phyloP scores from a whole-genome alignment of 768 basidiomycete species.

The Mycena olivaceomarginata region DNA sequence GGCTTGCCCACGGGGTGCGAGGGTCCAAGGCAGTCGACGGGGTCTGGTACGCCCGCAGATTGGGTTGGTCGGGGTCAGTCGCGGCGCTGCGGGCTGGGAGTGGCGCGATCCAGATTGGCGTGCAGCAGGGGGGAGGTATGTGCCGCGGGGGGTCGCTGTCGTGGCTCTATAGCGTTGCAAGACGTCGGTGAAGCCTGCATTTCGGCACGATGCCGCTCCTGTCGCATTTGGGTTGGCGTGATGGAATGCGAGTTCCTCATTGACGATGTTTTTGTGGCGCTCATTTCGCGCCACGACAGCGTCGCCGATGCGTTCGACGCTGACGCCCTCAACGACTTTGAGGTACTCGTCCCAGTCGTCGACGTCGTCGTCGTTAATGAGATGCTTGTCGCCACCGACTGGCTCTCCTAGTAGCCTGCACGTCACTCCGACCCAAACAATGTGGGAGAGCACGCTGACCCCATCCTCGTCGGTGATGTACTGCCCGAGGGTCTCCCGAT shows the following conservation, averaged over 20 bases:
- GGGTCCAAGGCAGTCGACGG: not conserved
- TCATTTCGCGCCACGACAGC: too few species aligned
- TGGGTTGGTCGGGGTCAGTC: not conserved
- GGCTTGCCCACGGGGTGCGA: not conserved
- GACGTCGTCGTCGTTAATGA: not conserved
- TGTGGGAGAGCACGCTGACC: not conserved
- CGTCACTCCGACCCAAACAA: conserved; percentile 4
- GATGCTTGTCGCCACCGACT: conserved; percentile 6
- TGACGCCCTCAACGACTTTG: conserved; percentile 19
- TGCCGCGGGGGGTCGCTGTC: too few species aligned
- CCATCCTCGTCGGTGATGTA: conserved; percentile 15
- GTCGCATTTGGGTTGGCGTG: not conserved
- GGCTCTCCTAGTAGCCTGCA: conserved; percentile 5
- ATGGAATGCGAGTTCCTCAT: not conserved
- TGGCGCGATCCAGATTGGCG: too few species aligned
- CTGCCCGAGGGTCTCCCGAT: not conserved
- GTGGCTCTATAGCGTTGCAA: too few species aligned
- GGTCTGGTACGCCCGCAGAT: not conserved
- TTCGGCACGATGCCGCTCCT: too few species aligned
- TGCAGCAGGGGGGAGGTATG: too few species aligned
- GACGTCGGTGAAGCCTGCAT: too few species aligned
- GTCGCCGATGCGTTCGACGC: not conserved
- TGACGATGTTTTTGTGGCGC: conserved; percentile 4
- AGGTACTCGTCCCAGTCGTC: conserved; percentile 29
- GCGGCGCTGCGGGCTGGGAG: not conserved